Conservation (phyloP, 805 yeast genomes). For the Sungouiella thailandica region DNA sequence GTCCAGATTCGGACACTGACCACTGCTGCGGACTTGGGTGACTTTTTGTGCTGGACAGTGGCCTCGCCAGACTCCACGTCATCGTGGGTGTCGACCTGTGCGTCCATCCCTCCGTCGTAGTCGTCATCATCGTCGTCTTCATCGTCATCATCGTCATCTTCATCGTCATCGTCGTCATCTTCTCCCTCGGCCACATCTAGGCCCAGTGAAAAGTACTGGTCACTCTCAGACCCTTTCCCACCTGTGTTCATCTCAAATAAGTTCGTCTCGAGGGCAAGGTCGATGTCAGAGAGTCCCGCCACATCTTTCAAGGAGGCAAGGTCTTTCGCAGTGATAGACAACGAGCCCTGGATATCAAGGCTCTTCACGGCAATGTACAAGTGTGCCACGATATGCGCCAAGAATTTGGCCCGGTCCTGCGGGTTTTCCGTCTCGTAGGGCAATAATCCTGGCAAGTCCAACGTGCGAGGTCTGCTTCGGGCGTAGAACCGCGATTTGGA, state of each 20-base stretch:
- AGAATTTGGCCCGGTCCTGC: slow-evolving; percentile 63
- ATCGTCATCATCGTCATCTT: slow-evolving; percentile 33
- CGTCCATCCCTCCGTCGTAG: slow-evolving; percentile 33
- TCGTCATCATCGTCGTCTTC: slow-evolving; percentile 42
- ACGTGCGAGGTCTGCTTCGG: slow-evolving; percentile 35
- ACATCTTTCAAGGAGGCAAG: slow-evolving; percentile 41
- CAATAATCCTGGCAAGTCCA: slow-evolving; percentile 41
- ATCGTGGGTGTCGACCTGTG: slow-evolving; percentile 27
- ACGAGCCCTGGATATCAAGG: slow-evolving; percentile 66
- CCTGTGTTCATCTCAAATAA: slow-evolving; percentile 31
- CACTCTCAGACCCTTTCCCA: slow-evolving; percentile 14
- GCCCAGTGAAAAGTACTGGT: slow-evolving; percentile 3
- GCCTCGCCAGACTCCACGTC: slow-evolving; percentile 28
- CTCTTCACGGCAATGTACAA: slow-evolving; percentile 73
- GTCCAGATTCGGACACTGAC: slow-evolving; percentile 82
- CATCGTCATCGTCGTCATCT: slow-evolving; percentile 15
- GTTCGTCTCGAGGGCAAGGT: slow-evolving; percentile 51
- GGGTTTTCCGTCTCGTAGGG: slow-evolving; percentile 75
- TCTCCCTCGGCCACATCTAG: too few species aligned
- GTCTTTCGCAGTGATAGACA: slow-evolving; percentile 65
- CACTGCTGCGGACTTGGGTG: slow-evolving; percentile 66
- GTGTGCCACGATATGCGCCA: slow-evolving; percentile 76
- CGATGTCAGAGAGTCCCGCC: slow-evolving; percentile 32
- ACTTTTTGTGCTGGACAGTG: slow-evolving; percentile 52
- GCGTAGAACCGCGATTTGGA: slow-evolving; percentile 35